Base-by-base conservation (phyloP, 306 rosid genomes). In the Vigna mungo region DNA sequence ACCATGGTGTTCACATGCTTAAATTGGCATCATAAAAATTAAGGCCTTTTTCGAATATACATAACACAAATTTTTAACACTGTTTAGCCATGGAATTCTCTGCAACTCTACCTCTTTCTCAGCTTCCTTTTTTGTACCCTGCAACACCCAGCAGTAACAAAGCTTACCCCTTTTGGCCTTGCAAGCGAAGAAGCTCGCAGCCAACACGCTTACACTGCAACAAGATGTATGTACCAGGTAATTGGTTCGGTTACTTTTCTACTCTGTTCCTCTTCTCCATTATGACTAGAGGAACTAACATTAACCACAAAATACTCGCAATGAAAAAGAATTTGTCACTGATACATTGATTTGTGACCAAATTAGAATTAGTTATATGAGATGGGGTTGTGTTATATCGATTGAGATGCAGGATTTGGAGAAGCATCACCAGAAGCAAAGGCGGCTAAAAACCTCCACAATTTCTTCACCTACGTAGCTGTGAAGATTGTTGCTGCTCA, bases 171-270 rank as follows among this genome's bases (percentile, higher is more conserved):
- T 72, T 77, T 56, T 69, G 87, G 85, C 85, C 87, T 17, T 72
- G 76, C 75, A 88, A 85, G 80, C 78, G 73, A 46, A 84, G 87
- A 61, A 75, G 36, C 69, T 77, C 84, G 62, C 87, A 27, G 13
- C 27, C 84, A 68, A 80, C 86, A 74, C 88, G 90, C 68, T 17
- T 90, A 30, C 88, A 76, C 49, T 95, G 98, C 87, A 83, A 76
- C 47, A 90, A 95, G 93, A 95, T 95, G 98, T 90, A 83, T 72
- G 98, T 90, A 64, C 91, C 96, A 68, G 98, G 98, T 95, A 36
- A 3, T 53, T 49, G 7, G 9, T 16, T 49, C 20, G 18, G 20
- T 49, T 53, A 3, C 27, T 44, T 41, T 41, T 41, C 46, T 41
- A 9, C 46, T 41, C 10, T 41, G 13, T 41, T 44, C 48, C 14